Evolutionary conservation across 345 rosid genomes (phyloP), one percentile per base, ranked within the genome.

Genomic region (Cardiospermum halicacabum): DNA sequence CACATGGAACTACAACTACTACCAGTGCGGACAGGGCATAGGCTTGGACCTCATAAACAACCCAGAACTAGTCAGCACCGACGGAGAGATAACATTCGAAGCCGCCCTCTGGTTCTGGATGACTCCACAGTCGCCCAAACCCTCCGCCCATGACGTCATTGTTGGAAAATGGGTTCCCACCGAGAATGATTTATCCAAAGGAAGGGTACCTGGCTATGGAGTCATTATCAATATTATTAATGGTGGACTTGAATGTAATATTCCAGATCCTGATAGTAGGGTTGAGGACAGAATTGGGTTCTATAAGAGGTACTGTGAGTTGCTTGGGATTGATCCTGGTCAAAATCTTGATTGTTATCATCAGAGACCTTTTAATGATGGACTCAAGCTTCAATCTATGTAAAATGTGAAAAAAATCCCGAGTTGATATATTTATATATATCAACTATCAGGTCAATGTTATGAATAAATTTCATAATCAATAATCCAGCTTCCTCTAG

Each of bases 81-180:
- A 83, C 51, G 55, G 81, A 11, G 67, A 66, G 16, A 65, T 76
- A 7, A 80, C 96, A 40, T 89, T 86, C 78, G 81, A 89, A 71
- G 66, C 92, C 59, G 92, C 89, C 7, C 51, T 86, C 5, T 89
- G 89, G 91, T 85, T 79, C 64, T 85, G 95, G 95, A 85, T 78
- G 95, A 83, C 89, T 27, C 57, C 80, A 18, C 87, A 80, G 26
- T n/a, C 72, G 10, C 80, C 81, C 1, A 85, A 81, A 49, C 91
- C 91, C 1, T 81, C 91, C 2, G 80, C 89, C 77, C 95, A 88
- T 27, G 53, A 76, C 16, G 89, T 80, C 65, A 83, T 85, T 57
- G 62, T 69, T 0, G 82, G 80, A 43, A 58, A 50, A 0, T 83
- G 87, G 85, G 27, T 54, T 50, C 85, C 80, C 0, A 75, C 86